phyloP scores from a whole-genome alignment of 805 yeast genomes.

The Candida rishiriensis region DNA sequence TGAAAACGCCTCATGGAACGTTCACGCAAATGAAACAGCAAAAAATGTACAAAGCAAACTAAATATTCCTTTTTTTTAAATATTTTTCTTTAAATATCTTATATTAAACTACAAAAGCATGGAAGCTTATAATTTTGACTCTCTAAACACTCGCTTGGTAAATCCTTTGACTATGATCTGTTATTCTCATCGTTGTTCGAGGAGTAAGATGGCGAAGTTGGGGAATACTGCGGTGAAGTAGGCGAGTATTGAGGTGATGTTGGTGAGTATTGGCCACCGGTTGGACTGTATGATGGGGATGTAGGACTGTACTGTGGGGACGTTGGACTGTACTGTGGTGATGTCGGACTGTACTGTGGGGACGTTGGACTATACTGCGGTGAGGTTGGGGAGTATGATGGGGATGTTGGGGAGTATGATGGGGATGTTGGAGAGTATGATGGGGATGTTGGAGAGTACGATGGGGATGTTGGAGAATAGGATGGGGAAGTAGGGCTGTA shows the following conservation, averaged over 20 bases:
- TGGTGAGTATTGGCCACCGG: constrained; percentile 67
- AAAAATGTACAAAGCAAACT: too few species aligned
- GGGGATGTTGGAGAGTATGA: constrained; percentile 77
- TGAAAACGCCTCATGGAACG: too few species aligned
- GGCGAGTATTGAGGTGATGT: constrained; percentile 77
- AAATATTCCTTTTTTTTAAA: too few species aligned
- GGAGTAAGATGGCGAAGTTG: constrained; percentile 72
- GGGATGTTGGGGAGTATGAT: constrained; percentile 66
- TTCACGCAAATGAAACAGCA: too few species aligned
- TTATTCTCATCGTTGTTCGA: constrained; percentile 32
- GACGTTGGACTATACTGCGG: constrained; percentile 76
- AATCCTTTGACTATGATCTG: background rate
- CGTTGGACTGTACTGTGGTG: constrained; percentile 68
- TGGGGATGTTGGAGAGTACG: constrained; percentile 74
- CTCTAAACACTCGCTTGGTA: background rate
- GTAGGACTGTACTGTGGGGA: constrained; percentile 80
- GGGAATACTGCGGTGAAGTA: constrained; percentile 60
- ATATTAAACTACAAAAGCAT: too few species aligned
- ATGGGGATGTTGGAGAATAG: constrained; percentile 78
- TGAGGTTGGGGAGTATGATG: constrained; percentile 61
- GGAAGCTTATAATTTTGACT: background rate
- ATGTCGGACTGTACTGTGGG: constrained; percentile 75
- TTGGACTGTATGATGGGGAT: constrained; percentile 75
- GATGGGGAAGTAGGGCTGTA: constrained; percentile 78
- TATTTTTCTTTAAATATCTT: too few species aligned